Evolutionary conservation across 371 early-diverging fungal species (phyloP), one percentile per base, ranked within the genome.

Genomic region (Actinomucor elegans): DNA sequence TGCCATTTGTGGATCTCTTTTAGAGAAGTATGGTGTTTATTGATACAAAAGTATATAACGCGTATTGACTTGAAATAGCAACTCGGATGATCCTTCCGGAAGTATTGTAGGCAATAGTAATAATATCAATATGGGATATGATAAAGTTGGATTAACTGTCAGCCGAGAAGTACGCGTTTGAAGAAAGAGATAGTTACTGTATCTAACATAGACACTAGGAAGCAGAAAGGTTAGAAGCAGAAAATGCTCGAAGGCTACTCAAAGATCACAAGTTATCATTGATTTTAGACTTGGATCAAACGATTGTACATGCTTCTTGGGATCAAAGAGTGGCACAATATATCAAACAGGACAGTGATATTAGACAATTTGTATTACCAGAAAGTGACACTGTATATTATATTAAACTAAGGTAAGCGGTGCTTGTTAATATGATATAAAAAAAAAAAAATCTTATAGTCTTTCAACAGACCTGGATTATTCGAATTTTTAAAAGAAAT

Each of bases 281-380:
- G n/a, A 88, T 99, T 34, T 79, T 99, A 21, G 99, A 99, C 79
- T 80, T 99, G 42, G 99, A 99, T 70, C 99, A 97, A 71, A 99
- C 99, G 1, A 80, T 99, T 18, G 89, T 99, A n/a, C 99, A 99
- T 54, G 98, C 99, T 10, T 89, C 93, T 7, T 88, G 88, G 28
- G 89, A 94, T 52, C 81, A 87, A 1, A 84, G 83, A 3, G 87
- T 96, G 18, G 91, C 92, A 90, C 73, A 93, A 59, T 75, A 73
- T 28, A 81, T 93, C 33, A 81, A 89, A 37, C 73, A 83, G 24
- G 68, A 77, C 5, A 67, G 75, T 66, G 92, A 92, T 57, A 87
- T 96, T 8, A 70, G 80, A 45, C 69, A 71, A 44, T 93, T 97
- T 64, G 70, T 68, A 17, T 56, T 97, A n/a, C 85, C 90, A 4